Evolutionary conservation across 495 filamentous ascomycete genomes (phyloP).

Genomic region (Filosporella fistucella): DNA sequence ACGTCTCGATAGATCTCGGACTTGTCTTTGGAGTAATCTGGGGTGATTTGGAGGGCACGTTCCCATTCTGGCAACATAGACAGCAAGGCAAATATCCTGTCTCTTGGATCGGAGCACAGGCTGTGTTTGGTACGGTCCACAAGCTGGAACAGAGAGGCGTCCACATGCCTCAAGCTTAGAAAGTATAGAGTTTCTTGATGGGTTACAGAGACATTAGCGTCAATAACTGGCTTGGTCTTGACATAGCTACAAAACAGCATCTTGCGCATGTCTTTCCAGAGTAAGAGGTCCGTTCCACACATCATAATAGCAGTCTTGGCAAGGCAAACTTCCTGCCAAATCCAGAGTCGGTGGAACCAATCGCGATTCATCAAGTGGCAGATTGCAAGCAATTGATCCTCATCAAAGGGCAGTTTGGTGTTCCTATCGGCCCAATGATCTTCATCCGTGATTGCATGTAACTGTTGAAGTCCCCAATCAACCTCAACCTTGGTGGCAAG

Average conservation of each 20-base stretch:
- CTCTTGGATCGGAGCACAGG: slow-evolving; percentile 12
- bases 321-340: slow-evolving; percentile 9
- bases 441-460: not conserved
- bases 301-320: not conserved
- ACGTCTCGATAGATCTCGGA: not conserved
- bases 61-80: not conserved
- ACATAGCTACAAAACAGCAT: not conserved
- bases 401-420: not conserved
- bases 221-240: not conserved
- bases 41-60: not conserved
- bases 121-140: not conserved
- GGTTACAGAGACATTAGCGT: not conserved
- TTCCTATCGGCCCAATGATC: not conserved
- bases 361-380: not conserved
- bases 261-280: not conserved
- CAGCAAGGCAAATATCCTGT: slow-evolving; percentile 1
- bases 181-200: not conserved
- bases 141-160: not conserved
- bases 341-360: slow-evolving; percentile 15
- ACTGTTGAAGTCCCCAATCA: not conserved
- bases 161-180: no score
- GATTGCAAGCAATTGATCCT: not conserved
- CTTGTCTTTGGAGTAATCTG: slow-evolving; percentile 5
- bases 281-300: not conserved
- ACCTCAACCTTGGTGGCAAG: slow-evolving; percentile 1